Evolutionary conservation across 2,329 filamentous ascomycete genomes (phyloP), one percentile per base, ranked within the genome.

Genomic region (Neurospora sp.): DNA sequence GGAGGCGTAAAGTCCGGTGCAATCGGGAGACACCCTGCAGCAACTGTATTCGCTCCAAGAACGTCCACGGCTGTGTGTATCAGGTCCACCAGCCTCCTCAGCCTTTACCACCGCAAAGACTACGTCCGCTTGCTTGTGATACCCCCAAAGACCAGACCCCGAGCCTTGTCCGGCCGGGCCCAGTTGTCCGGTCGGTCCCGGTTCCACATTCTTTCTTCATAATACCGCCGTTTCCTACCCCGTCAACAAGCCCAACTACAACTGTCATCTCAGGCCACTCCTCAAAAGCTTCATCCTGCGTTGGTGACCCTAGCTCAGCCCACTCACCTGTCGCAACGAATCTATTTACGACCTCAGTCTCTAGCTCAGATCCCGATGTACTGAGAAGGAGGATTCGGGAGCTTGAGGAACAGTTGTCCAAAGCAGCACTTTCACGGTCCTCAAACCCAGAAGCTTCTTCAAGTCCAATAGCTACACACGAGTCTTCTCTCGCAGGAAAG

Each of bases 1-100:
- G 82, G 10, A 77, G 76, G n/a, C 80, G 82, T 67, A 84, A 84
- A 71, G 79, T 83, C 17, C 77, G 79, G n/a, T 84, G 82, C 69
- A 79, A 84, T 69, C 77, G 80, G 39, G 77, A 79, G 33, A 73
- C 73, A 3, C 82, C 82, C 0, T 84, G 82, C 70, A 77, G 76
- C 70, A 82, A 82, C 70, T 84, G 82, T 68, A 70, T 79, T 4
- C 77, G 78, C 8, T 80, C 81, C n/a, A 79, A 76, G 69, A 79
- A 71, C 4, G 75, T 52, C 11, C 19, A 74, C 1, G 73, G 74
- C 3, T 83, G 81, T 68, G 70, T 77, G 8, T 82, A 81, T 28
- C 46, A 52, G 19, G 11, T 52, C 23, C 46, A 15, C 19, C 46
- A 13, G 6, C 46, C 19, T 52, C 19, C 46, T 15, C 46, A 15